phyloP scores from a whole-genome alignment of 2,329 filamentous ascomycete genomes.

The Apiospora saccharicola region DNA sequence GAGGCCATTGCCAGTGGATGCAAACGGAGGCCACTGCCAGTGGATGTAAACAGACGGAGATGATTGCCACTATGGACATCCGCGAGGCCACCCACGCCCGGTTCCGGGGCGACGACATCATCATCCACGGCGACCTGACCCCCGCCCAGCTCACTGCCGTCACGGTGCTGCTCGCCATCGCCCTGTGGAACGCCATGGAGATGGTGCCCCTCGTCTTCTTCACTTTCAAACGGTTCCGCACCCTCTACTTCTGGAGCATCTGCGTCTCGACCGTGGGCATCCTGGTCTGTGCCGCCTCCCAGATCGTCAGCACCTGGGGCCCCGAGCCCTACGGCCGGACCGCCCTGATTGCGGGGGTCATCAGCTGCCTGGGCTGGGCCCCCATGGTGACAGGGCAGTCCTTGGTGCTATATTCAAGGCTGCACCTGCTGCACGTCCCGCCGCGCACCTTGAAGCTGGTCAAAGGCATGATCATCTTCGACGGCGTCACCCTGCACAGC shows the following conservation, averaged over 20 bases:
- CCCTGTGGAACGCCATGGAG: neutral
- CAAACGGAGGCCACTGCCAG: no score
- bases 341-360: constrained; percentile 28
- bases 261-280: constrained; percentile 40
- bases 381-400: constrained; percentile 65
- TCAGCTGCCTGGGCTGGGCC: constrained; percentile 59
- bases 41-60: no score
- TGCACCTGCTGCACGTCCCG: constrained; percentile 65
- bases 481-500: constrained; percentile 59
- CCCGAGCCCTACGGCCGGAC: constrained; percentile 29
- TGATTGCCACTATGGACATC: neutral
- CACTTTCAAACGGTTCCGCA: neutral
- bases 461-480: constrained; percentile 63
- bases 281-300: constrained; percentile 28
- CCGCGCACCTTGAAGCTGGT: constrained; percentile 54
- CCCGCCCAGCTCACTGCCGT: neutral
- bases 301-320: constrained; percentile 26
- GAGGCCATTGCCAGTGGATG: no score
- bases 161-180: neutral
- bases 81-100: neutral
- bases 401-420: constrained; percentile 64
- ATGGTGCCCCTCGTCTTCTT: constrained; percentile 11
- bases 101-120: neutral
- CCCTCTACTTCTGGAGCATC: constrained; percentile 50
- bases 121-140: neutral